Base-by-base conservation (phyloP, 345 rosid genomes). In the Aurinia saxatilis region DNA sequence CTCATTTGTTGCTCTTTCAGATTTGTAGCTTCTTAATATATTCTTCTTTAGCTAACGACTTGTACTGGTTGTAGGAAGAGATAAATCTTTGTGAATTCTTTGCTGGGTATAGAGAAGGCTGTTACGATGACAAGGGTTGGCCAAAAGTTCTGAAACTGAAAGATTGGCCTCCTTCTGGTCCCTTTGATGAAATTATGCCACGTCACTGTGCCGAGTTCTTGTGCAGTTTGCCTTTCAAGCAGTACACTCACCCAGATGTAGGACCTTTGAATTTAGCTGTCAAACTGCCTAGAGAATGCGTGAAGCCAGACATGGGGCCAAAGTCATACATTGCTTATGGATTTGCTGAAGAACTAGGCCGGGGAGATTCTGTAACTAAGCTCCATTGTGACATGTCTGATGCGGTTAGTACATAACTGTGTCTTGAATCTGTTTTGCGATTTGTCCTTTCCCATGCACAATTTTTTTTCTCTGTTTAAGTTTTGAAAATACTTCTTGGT, bases 251-350 rank as follows among this genome's bases (percentile, higher is more conserved):
- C 66, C 90, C 86, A 49, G 41, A 47, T 16, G 31, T 46, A 23
- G 96, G 98, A 25, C 61, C 67, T 40, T 53, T 81, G 39, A 88
- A 91, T 60, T 74, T 91, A 19, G 83, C 88, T 12, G 55, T 63
- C 47, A 81, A 72, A 63, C 75, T 91, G 68, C 96, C 91, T 2
- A 12, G 50, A 5, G 1, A 33, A 0, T 84, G 67, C 36, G 34
- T 88, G 72, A 88, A 81, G 72, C 95, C 98, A 8, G 91, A 91
- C 72, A 73, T 88, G 81, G 95, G 96, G 57, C 96, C 96, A 6
- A 88, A 88, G 66, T 80, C 91, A 1, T 84, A 84, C 57, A 86
- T 91, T 68, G 95, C 90, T 0, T 88, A 85, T 62, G 96, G 96
- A 25, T 67, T 82, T 67, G 65, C 62, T 60, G 75, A 84, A 61